These are phyloP conservation scores for Pythium scleroteichum DNA, from an alignment of 352 stramenopile genomes.

Conservation along the genomic window DNA sequence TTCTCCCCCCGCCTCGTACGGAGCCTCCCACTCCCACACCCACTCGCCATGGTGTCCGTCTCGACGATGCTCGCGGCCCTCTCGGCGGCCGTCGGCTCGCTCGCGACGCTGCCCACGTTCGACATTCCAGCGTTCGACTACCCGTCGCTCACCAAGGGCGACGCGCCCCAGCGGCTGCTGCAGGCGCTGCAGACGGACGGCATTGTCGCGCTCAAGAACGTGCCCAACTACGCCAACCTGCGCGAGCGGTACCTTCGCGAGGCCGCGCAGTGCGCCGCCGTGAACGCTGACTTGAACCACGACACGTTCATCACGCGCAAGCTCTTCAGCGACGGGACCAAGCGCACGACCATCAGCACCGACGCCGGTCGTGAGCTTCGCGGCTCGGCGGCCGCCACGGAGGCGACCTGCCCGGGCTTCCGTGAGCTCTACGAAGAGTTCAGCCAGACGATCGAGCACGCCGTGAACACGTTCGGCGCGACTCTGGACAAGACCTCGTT, in stretches of 20 bases:
- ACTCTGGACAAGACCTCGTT: constrained; percentile 28
- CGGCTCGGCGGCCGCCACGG: constrained; percentile 16
- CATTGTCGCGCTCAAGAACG: constrained; percentile 51
- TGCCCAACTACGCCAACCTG: constrained; percentile 43
- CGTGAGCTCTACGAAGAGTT: constrained; percentile 39
- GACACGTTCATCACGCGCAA: constrained; percentile 38
- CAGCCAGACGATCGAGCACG: constrained; percentile 24
- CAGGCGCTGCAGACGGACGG: constrained; percentile 37
- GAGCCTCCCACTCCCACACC: no score
- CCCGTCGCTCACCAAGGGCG: constrained; percentile 17
- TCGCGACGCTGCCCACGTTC: constrained; percentile 16
- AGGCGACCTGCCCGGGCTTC: constrained; percentile 37
- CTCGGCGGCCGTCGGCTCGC: neutral
- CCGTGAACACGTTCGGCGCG: no score
- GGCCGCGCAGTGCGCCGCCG: constrained; percentile 39
- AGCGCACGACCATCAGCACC: constrained; percentile 44
- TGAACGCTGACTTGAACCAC: constrained; percentile 18
- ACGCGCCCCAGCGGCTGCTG: constrained; percentile 29
- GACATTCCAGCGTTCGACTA: constrained; percentile 41
- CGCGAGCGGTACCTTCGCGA: constrained; percentile 39
- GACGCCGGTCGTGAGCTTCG: constrained; percentile 34
- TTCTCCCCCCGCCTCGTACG: no score
- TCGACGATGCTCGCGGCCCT: neutral
- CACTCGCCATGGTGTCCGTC: neutral
- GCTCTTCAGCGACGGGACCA: constrained; percentile 36